phyloP scores from a whole-genome alignment of 352 stramenopile species.

The Globisporangium paddicum region DNA sequence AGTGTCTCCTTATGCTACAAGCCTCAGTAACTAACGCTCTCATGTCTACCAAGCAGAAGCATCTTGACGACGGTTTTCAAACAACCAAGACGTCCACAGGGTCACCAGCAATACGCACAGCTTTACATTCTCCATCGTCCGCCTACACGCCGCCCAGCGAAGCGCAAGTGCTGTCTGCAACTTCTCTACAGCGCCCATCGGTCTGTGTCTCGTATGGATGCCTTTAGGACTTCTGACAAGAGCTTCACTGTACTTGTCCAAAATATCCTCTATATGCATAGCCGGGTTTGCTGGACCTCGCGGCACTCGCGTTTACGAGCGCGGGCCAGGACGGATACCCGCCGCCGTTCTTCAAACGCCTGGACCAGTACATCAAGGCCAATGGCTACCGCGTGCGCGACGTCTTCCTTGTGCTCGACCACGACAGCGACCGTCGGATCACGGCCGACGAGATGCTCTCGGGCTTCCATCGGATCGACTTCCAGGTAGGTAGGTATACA shows the following conservation, averaged over 20 bases:
- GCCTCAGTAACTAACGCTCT: no score
- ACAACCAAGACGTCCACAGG: background rate
- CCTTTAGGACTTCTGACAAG: no score
- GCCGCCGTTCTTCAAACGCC: constrained; percentile 42
- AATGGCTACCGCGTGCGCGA: constrained; percentile 44
- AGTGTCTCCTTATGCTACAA: no score
- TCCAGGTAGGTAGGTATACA: constrained; percentile 17
- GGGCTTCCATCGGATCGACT: constrained; percentile 43
- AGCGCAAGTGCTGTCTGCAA: constrained; percentile 9
- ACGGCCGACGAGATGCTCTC: constrained; percentile 42
- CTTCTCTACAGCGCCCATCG: constrained; percentile 9
- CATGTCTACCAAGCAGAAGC: background rate
- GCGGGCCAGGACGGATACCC: constrained; percentile 33
- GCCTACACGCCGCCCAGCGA: constrained; percentile 17
- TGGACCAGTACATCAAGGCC: constrained; percentile 45
- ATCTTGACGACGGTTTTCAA: background rate
- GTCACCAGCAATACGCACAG: no score
- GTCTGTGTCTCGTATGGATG: no score
- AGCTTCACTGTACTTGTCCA: no score
- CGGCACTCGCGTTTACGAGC: constrained; percentile 1
- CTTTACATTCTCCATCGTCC: background rate
- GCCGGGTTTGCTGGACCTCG: constrained; percentile 11
- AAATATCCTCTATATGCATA: no score
- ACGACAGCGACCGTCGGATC: constrained; percentile 31
- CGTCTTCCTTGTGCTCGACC: constrained; percentile 42